Conservation (phyloP, 1,139 yeast genomes). For the Suhomyces yuchorum region DNA sequence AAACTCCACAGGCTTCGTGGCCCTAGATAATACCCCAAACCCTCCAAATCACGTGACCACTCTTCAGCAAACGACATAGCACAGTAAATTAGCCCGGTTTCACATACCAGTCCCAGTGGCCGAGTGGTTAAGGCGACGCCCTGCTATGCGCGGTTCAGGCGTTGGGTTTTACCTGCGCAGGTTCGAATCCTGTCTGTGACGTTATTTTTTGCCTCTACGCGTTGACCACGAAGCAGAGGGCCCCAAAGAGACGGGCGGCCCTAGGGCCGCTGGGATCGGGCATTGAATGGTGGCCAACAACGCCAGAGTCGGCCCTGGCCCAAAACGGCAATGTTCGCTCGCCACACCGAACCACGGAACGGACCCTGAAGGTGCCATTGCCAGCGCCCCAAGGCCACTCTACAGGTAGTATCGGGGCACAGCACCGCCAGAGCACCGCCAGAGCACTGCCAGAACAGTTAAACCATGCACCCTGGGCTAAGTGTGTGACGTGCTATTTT, state of each 20-base stretch:
- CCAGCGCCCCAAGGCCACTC: no score
- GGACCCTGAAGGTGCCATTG: no score
- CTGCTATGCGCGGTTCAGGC: slow-evolving; percentile 54
- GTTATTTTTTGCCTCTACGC: slow-evolving; percentile 42
- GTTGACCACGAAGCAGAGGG: no score
- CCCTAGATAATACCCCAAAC: no score
- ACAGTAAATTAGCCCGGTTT: no score
- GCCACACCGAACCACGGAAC: background rate
- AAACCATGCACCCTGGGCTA: background rate
- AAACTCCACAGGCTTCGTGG: no score
- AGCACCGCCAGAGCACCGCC: background rate
- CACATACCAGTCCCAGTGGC: slow-evolving; percentile 39
- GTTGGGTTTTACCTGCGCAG: slow-evolving; percentile 86
- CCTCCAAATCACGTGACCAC: no score
- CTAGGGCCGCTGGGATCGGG: no score
- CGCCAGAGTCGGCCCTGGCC: background rate
- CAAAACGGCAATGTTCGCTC: background rate
- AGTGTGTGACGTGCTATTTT: background rate
- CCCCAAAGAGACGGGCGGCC: no score
- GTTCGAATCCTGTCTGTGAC: slow-evolving; percentile 90
- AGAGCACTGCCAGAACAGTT: background rate
- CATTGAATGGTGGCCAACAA: no score
- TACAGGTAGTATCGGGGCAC: no score
- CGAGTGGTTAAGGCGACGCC: slow-evolving; percentile 41
- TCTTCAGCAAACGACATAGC: no score